Conservation (phyloP, 768 basidiomycete species). For the Tulasnella sp. region DNA sequence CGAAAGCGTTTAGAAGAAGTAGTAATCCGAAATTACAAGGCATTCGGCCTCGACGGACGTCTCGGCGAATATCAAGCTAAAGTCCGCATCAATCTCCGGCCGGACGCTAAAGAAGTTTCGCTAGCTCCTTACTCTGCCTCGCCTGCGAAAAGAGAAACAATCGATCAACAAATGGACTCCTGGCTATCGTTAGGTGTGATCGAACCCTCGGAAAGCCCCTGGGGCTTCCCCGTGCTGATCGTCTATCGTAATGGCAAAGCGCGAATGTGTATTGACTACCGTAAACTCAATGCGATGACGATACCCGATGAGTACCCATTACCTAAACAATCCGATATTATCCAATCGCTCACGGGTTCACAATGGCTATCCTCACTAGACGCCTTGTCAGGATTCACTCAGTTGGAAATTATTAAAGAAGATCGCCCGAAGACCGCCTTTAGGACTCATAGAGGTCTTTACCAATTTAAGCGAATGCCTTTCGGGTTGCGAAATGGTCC, state of each 20-base stretch:
- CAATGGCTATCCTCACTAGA: constrained; percentile 35
- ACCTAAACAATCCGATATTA: too few relatives aligned
- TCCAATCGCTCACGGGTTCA: too few relatives aligned
- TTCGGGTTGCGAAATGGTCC: constrained; percentile 42
- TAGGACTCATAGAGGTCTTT: constrained; percentile 40
- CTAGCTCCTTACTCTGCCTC: constrained; percentile 33
- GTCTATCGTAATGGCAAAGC: constrained; percentile 42
- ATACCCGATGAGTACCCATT: too few relatives aligned
- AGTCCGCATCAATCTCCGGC: constrained; percentile 34
- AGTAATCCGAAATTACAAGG: constrained; percentile 30
- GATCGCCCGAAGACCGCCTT: constrained; percentile 41
- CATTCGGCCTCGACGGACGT: constrained; percentile 38
- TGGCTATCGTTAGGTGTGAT: constrained; percentile 42
- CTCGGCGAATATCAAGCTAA: constrained; percentile 34
- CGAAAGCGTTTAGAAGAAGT: constrained; percentile 25
- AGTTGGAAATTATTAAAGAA: constrained; percentile 36
- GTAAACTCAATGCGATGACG: too few relatives aligned
- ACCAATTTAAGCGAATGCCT: constrained; percentile 43
- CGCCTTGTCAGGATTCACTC: constrained; percentile 43
- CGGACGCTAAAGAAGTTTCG: constrained; percentile 31
- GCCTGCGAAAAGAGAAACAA: constrained; percentile 32
- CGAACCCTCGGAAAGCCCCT: constrained; percentile 42
- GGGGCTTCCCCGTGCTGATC: constrained; percentile 37
- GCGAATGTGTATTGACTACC: constrained; percentile 34
- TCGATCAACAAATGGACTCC: constrained; percentile 35